These are phyloP conservation scores for Russula griseocarnosa DNA, from an alignment of 768 basidiomycete genomes.

Conservation along the genomic window DNA sequence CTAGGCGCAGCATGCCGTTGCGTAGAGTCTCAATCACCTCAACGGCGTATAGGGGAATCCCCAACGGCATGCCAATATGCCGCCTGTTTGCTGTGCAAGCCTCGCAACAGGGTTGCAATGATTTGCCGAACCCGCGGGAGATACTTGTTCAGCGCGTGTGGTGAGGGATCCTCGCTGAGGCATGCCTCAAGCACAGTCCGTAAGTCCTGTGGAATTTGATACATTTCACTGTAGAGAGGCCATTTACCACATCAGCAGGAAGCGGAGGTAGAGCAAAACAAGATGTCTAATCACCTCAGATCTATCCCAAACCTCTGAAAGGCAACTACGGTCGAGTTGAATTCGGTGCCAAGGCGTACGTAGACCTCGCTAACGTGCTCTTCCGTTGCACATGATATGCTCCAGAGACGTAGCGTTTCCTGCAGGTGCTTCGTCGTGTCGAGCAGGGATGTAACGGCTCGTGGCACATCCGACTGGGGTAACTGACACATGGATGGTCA, in stretches of 20 bases:
- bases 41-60: conserved; percentile 7
- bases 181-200: conserved; percentile 42
- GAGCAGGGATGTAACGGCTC: conserved; percentile 63
- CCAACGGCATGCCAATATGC: conserved; percentile 36
- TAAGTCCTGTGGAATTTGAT: conserved; percentile 38
- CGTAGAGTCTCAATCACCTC: neutral
- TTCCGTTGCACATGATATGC: conserved; percentile 52
- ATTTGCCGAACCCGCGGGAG: conserved; percentile 39
- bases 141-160: conserved; percentile 36
- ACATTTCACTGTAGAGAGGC: conserved; percentile 37
- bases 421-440: conserved; percentile 81
- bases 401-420: conserved; percentile 68
- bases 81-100: conserved; percentile 42
- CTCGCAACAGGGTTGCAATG: conserved; percentile 40
- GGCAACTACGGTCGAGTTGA: conserved; percentile 72
- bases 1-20: neutral
- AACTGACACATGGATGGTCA: conserved; percentile 9
- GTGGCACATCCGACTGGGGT: conserved; percentile 47
- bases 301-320: conserved; percentile 72
- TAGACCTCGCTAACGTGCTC: conserved; percentile 84
- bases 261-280: neutral
- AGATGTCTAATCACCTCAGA: conserved; percentile 56
- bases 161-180: conserved; percentile 42
- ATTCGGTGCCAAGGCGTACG: conserved; percentile 84
- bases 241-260: conserved; percentile 2